Evolutionary conservation across 2,329 filamentous ascomycete genomes (phyloP).

Genomic region (Aspergillus carbonarius): DNA sequence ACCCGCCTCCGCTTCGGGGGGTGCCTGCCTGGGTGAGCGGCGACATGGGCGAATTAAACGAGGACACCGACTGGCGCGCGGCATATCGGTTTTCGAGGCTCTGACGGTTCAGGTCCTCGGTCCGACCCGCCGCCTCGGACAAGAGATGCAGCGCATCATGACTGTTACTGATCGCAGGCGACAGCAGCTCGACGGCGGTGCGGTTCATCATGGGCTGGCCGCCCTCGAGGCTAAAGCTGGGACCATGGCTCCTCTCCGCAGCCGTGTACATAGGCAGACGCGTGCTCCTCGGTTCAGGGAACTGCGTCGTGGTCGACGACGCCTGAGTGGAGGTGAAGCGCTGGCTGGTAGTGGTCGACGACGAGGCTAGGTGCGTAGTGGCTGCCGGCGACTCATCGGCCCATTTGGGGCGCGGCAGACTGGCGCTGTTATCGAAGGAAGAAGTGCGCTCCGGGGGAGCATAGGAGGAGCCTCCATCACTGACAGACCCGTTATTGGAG

Average conservation of each 20-base stretch:
- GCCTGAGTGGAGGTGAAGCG: not conserved
- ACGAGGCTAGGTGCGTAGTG: not conserved
- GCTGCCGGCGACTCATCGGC: not conserved
- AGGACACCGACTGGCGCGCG: constrained; percentile 39
- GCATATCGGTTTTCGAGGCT: constrained; percentile 48
- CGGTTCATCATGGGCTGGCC: constrained; percentile 60
- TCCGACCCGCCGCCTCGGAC: constrained; percentile 72
- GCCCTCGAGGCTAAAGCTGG: constrained; percentile 44
- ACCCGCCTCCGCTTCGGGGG: constrained; percentile 35
- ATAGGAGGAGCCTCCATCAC: constrained; percentile 27
- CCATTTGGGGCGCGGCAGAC: constrained; percentile 19
- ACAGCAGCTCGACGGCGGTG: constrained; percentile 59
- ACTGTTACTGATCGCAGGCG: constrained; percentile 76
- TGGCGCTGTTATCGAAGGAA: constrained; percentile 23
- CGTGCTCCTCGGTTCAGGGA: constrained; percentile 28
- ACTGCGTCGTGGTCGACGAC: constrained; percentile 23
- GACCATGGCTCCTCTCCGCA: constrained; percentile 22
- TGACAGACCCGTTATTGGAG: constrained; percentile 24
- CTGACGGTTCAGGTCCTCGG: constrained; percentile 50
- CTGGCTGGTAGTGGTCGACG: constrained; percentile 8
- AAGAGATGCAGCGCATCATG: constrained; percentile 90
- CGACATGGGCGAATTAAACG: constrained; percentile 40
- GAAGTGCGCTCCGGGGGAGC: constrained; percentile 25
- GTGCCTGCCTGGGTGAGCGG: constrained; percentile 36
- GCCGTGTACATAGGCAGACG: constrained; percentile 27